These are phyloP conservation scores for Paulownia fortunei DNA, from an alignment of 257 asterid species.

Conservation along the genomic window DNA sequence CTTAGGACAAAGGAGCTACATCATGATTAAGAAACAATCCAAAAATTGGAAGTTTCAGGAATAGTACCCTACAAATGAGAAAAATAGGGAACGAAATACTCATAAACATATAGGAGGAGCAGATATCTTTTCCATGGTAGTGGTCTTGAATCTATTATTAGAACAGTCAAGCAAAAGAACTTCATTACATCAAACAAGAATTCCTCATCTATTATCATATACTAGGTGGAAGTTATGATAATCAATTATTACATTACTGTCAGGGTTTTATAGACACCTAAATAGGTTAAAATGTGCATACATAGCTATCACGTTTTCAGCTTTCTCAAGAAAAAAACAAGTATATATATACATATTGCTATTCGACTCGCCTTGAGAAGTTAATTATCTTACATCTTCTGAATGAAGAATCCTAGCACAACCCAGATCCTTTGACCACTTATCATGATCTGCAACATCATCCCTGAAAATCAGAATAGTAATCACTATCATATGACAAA, in stretches of 20 bases:
- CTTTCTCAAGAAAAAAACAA: neutral
- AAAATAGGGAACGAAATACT: neutral
- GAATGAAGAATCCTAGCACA: constrained; percentile 64
- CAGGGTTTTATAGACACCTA: neutral
- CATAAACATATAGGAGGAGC: neutral
- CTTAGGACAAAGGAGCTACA: neutral
- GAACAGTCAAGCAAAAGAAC: neutral
- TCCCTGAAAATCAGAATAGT: constrained; percentile 48
- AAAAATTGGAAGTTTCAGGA: neutral
- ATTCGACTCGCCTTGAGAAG: neutral
- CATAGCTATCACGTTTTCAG: neutral
- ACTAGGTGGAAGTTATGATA: constrained; percentile 1
- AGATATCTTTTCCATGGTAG: neutral
- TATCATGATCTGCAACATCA: constrained; percentile 79
- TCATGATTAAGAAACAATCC: no score
- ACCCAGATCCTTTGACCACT: constrained; percentile 72
- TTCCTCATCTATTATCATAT: neutral
- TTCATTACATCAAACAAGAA: neutral
- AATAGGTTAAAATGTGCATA: neutral
- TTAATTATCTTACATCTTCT: constrained; percentile 47
- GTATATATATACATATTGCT: neutral
- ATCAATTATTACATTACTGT: neutral
- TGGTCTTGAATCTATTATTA: neutral
- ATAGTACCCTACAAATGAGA: neutral
- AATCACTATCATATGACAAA: constrained; percentile 25